Evolutionary conservation across 352 stramenopile genomes (phyloP).

Genomic region (Pythium brachiatum): DNA sequence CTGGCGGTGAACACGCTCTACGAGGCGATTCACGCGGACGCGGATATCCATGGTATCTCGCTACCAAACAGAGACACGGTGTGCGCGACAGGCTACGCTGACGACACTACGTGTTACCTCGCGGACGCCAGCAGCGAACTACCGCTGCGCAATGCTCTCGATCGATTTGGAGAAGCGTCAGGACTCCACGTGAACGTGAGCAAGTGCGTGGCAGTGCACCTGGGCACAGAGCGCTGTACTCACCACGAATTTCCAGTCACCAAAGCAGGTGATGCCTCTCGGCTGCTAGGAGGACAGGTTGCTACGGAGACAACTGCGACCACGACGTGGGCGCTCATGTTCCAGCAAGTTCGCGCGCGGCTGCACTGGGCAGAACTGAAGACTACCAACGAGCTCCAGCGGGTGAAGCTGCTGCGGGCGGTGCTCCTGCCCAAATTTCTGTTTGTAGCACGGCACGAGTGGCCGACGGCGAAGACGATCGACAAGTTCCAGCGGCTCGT

Average conservation of each 20-base stretch:
- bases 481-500: background rate
- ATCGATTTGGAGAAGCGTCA: constrained; percentile 4
- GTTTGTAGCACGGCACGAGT: constrained; percentile 3
- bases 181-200: background rate
- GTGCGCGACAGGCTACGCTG: background rate
- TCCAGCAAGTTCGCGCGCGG: constrained; percentile 1
- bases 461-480: background rate
- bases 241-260: background rate
- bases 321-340: background rate
- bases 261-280: background rate
- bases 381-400: constrained; percentile 9
- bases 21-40: background rate
- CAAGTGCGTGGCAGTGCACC: background rate
- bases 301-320: background rate
- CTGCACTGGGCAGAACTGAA: background rate
- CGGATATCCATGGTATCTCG: background rate
- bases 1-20: background rate
- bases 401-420: background rate
- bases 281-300: background rate
- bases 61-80: background rate
- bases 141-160: background rate
- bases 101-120: constrained; percentile 9
- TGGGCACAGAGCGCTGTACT: background rate
- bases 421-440: constrained; percentile 14
- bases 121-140: background rate